phyloP scores from a whole-genome alignment of 2,329 filamentous ascomycete species.

The Aspergillus vadensis region DNA sequence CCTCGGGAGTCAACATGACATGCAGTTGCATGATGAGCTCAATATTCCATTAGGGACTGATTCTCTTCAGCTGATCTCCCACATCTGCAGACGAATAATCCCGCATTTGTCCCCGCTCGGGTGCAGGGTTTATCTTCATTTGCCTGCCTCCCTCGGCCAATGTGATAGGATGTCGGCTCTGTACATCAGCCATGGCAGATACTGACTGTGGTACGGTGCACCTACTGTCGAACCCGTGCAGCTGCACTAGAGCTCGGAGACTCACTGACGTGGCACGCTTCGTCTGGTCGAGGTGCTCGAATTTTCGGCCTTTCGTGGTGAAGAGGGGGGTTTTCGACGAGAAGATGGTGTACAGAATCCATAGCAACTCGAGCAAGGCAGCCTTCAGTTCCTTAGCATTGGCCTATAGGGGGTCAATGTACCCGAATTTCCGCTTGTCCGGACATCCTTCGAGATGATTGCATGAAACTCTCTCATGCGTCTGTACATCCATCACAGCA shows the following conservation, averaged over 20 bases:
- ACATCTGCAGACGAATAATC: constrained; percentile 43
- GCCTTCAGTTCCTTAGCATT: constrained; percentile 15
- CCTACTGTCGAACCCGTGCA: constrained; percentile 40
- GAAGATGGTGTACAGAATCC: constrained; percentile 22
- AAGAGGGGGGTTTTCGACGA: constrained; percentile 26
- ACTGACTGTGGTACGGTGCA: constrained; percentile 38
- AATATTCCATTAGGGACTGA: constrained; percentile 26
- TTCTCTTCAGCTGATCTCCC: constrained; percentile 46
- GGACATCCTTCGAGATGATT: constrained; percentile 15
- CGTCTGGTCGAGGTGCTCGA: constrained; percentile 34
- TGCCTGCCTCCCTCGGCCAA: constrained; percentile 27
- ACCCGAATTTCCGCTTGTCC: constrained; percentile 22
- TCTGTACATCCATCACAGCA: constrained; percentile 20
- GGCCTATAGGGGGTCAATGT: constrained; percentile 16
- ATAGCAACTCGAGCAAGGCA: constrained; percentile 17
- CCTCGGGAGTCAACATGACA: constrained; percentile 17
- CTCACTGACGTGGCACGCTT: constrained; percentile 45
- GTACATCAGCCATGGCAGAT: constrained; percentile 35
- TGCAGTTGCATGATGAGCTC: constrained; percentile 24
- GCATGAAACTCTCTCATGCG: constrained; percentile 14
- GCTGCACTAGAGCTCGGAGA: constrained; percentile 41
- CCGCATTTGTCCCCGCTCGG: constrained; percentile 41
- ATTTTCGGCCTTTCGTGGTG: constrained; percentile 29
- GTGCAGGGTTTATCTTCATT: constrained; percentile 38
- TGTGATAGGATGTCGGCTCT: constrained; percentile 37